Evolutionary conservation across 2,329 filamentous ascomycete species (phyloP), one percentile per base, ranked within the genome.

Genomic region (Neurospora sp.): DNA sequence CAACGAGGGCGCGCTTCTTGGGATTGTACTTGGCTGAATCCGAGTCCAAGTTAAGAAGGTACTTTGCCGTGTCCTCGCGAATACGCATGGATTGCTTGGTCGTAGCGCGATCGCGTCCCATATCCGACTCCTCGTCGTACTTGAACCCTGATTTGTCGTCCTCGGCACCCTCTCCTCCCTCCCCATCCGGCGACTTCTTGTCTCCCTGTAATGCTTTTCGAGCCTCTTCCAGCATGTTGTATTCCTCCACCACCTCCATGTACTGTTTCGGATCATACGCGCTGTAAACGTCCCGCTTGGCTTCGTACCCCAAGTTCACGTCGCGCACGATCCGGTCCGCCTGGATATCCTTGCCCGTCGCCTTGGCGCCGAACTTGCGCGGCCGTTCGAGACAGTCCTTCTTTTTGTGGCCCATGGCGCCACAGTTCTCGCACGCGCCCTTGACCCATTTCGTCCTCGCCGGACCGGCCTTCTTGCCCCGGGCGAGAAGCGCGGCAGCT

Each of bases 21-120:
- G 96, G 96, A 77, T 99, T 95, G 81, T 99, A 99, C 79, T 97
- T 96, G 1, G 96, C 96, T 1, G 94, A 97, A 77, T 99, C 96
- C 2, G 97, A 85, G 78, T 99, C 96, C 38, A 99, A 87, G 78
- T 98, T 98, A 9, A 97, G 84, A 2, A 99, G 85, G 78, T 99
- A 99, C 77, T 97, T 98, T 28, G 96, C 96, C 0, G 96, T 99
- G 79, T 99, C 96, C 82, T 99, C 96, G 79, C 96, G 88, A 78
- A 99, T 89, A 73, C 96, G 89, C 70, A 99, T 84, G 13, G 75
- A 75, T 78, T 98, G 96, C 71, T 93, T 87, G 1, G 96, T 97
- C 7, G 93, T 92, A 17, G 52, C 23, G 28, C 93, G 97, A 75
- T 97, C 91, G 73, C 94, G 89, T 73, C 94, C 95, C 93, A 99